Evolutionary conservation across 306 rosid species (phyloP).

Genomic region (Hippophae tibetana): DNA sequence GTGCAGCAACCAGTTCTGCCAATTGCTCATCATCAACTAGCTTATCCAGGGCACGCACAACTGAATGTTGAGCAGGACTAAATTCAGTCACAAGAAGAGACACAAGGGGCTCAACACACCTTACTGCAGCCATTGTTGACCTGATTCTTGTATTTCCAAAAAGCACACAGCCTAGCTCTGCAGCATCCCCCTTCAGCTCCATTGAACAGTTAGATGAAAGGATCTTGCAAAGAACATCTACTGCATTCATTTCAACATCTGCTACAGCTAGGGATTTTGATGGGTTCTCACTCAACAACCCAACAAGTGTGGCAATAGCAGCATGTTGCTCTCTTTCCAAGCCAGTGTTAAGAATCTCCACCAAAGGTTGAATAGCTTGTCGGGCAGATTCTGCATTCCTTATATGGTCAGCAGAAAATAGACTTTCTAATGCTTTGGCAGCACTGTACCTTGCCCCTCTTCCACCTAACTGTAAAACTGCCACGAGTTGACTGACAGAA

Average conservation of each 20-base stretch:
- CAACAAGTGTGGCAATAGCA: conserved; percentile 88
- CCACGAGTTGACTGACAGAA: conserved; percentile 95
- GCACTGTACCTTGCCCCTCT: conserved; percentile 93
- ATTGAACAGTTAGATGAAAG: conserved; percentile 81
- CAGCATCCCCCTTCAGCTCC: conserved; percentile 96
- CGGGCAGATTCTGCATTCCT: conserved; percentile 90
- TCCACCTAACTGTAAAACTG: conserved; percentile 95
- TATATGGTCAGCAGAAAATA: conserved; percentile 92
- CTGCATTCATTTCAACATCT: conserved; percentile 98
- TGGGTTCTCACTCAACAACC: conserved; percentile 91
- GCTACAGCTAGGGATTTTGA: conserved; percentile 94
- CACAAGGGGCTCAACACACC: conserved; percentile 93
- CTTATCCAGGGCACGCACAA: conserved; percentile 90
- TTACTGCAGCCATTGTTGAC: conserved; percentile 85
- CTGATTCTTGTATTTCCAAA: conserved; percentile 96
- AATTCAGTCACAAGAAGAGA: conserved; percentile 81
- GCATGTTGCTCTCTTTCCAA: conserved; percentile 97
- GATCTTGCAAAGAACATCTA: conserved; percentile 94
- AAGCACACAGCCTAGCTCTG: conserved; percentile 86
- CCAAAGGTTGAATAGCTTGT: conserved; percentile 95
- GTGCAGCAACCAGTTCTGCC: conserved; percentile 91
- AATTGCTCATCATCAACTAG: conserved; percentile 96
- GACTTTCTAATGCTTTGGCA: conserved; percentile 93
- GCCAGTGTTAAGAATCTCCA: conserved; percentile 95
- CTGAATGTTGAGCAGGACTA: conserved; percentile 82